These are phyloP conservation scores for Emergomyces orientalis DNA, from an alignment of 2,329 filamentous ascomycete genomes.

Conservation along the genomic window DNA sequence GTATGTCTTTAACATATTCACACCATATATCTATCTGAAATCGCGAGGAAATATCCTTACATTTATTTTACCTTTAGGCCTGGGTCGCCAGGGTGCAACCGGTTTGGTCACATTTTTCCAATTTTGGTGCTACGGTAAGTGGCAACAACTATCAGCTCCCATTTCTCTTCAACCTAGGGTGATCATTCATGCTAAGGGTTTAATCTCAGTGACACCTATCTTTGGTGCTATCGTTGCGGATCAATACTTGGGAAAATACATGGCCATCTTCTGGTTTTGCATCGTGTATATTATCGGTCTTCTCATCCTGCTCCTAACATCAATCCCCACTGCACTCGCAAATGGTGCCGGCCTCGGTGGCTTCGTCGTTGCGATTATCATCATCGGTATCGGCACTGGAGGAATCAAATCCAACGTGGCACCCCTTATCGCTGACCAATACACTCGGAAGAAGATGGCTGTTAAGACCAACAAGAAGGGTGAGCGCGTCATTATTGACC, in stretches of 20 bases:
- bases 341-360: conserved; percentile 45
- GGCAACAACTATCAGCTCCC: conserved; percentile 1
- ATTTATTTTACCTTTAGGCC: conserved; percentile 12
- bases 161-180: neutral
- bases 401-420: conserved; percentile 59
- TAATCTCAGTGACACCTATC: conserved; percentile 43
- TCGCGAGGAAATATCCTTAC: conserved; percentile 5
- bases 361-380: conserved; percentile 48
- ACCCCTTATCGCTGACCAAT: conserved; percentile 56
- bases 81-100: conserved; percentile 39
- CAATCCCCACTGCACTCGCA: conserved; percentile 44
- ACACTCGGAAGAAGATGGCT: conserved; percentile 48
- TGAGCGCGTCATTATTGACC: conserved; percentile 55
- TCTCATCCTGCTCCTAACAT: conserved; percentile 46
- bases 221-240: conserved; percentile 51
- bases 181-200: neutral
- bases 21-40: neutral
- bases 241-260: conserved; percentile 52
- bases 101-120: conserved; percentile 46
- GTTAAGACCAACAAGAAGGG: conserved; percentile 37
- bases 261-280: conserved; percentile 49
- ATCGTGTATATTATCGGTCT: conserved; percentile 51
- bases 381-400: conserved; percentile 59
- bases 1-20: conserved; percentile 18
- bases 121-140: conserved; percentile 45